These are phyloP conservation scores for Cyberlindnera bimundalis DNA, from an alignment of 805 yeast genomes.

Conservation along the genomic window DNA sequence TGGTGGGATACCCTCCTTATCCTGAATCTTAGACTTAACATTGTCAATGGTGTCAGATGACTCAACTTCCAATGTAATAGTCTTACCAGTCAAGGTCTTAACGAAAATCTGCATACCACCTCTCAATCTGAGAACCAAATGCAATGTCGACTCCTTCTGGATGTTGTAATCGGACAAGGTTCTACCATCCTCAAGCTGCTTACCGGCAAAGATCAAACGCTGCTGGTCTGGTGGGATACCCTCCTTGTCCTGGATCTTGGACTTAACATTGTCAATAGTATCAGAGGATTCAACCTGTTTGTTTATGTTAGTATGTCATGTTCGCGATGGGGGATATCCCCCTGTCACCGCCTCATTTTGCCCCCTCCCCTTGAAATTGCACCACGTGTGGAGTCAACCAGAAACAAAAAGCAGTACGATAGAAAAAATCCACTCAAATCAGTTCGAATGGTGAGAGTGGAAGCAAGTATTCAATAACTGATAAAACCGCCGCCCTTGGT, in stretches of 20 bases:
- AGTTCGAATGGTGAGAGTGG: no score
- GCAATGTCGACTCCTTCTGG: conserved; percentile 87
- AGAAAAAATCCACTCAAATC: neutral
- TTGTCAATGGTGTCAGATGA: conserved; percentile 94
- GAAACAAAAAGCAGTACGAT: no score
- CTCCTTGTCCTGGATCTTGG: conserved; percentile 93
- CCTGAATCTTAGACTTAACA: conserved; percentile 92
- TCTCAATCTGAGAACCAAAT: conserved; percentile 81
- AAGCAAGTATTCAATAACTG: no score
- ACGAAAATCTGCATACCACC: conserved; percentile 92
- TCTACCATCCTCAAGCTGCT: conserved; percentile 93
- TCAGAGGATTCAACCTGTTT: conserved; percentile 83
- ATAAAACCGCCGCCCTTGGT: no score
- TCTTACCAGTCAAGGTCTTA: conserved; percentile 86
- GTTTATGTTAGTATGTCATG: conserved; percentile 11
- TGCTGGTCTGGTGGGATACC: conserved; percentile 97
- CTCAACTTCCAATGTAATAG: conserved; percentile 84
- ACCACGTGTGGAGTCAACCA: neutral
- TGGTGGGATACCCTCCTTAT: conserved; percentile 95
- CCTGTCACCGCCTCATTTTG: neutral
- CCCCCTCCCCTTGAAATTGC: neutral
- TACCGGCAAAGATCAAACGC: conserved; percentile 91
- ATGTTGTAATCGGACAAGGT: conserved; percentile 91
- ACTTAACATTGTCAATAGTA: conserved; percentile 90
- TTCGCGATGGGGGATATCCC: neutral